Evolutionary conservation across 192 early-diverging fungal genomes (phyloP).

Genomic region (Rhizoclosmatium globosum): DNA sequence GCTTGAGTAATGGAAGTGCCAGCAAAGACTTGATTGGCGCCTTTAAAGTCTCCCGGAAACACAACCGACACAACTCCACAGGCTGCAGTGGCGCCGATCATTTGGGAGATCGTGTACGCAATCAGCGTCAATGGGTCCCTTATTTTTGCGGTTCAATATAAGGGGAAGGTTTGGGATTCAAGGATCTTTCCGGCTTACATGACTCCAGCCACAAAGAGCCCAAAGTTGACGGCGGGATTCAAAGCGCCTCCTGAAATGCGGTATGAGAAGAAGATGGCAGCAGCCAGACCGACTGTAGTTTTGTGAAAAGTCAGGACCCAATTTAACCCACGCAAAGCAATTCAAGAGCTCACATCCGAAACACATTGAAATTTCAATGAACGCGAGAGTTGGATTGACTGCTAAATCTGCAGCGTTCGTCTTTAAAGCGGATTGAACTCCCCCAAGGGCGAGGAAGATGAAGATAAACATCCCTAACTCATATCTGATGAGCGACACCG

Average conservation of each 20-base stretch:
- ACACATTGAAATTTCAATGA: constrained; percentile 26
- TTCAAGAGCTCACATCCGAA: constrained; percentile 24
- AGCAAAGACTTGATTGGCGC: constrained; percentile 37
- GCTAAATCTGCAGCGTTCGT: constrained; percentile 5
- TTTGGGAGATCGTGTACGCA: constrained; percentile 64
- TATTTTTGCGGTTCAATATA: not conserved
- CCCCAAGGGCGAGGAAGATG: constrained; percentile 38
- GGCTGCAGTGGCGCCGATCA: constrained; percentile 65
- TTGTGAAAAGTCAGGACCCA: not conserved
- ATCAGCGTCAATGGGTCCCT: constrained; percentile 26
- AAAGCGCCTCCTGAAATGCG: constrained; percentile 68
- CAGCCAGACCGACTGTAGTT: constrained; percentile 29
- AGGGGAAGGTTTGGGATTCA: not conserved
- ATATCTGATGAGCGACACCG: no score
- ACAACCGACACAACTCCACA: constrained; percentile 38
- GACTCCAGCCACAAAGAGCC: constrained; percentile 58
- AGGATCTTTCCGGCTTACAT: constrained; percentile 19
- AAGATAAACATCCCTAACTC: constrained; percentile 41
- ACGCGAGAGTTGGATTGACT: constrained; percentile 22
- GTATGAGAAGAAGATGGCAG: constrained; percentile 39
- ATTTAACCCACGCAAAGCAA: not conserved
- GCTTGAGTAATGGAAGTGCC: constrained; percentile 31
- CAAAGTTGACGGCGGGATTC: constrained; percentile 72
- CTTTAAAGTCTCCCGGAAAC: constrained; percentile 42
- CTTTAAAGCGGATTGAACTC: constrained; percentile 33